Evolutionary conservation across 1,284 basidiomycete genomes (phyloP), one percentile per base, ranked within the genome.

Genomic region (Anthracocystis panici-leucophaei): DNA sequence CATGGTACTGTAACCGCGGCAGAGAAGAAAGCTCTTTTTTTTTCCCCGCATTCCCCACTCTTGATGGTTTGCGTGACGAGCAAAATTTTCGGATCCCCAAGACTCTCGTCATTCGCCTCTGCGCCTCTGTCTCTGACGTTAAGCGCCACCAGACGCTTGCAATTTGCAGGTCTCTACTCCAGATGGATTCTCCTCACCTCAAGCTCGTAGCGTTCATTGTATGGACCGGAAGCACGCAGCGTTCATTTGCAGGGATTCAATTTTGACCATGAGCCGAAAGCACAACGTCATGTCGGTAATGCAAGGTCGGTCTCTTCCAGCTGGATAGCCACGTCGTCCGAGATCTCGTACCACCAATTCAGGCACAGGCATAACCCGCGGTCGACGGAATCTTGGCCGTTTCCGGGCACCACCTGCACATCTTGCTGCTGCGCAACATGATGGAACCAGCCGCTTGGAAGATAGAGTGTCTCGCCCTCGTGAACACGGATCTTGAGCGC

Each of bases 321-420:
- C 11, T 38, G 59, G 0, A 77, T 53, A 1, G 70, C 75, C 52
- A 77, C 52, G 0, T 77, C 75, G 29, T 73, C 75, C 23, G 75
- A 62, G 25, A 73, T 66, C 61, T 82, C 73, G 61, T 82, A 83
- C 81, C 81, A 82, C 80, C 77, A 81, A 44, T 83, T 83, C n/a
- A 83, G 40, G 59, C 71, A 73, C 7, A 82, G 51, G 45, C 81
- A 83, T 10, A 82, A 31, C 11, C 79, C 81, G 12, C 69, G 50
- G 14, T 68, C 56, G 21, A 42, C 25, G 3, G n/a, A 9, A 10
- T 50, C 57, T 20, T 50, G 11, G 3, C 55, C 51, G 10, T 63
- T 27, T 14, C 41, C 8, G 14, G 42, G 9, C 6, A 64, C 62
- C 9, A 61, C 27, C 46, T 71, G 68, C 25, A 51, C 53, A 33